Evolutionary conservation across 148 eudicot species (phyloP), one percentile per base, ranked within the genome.

Genomic region (Amaranthus palmeri): DNA sequence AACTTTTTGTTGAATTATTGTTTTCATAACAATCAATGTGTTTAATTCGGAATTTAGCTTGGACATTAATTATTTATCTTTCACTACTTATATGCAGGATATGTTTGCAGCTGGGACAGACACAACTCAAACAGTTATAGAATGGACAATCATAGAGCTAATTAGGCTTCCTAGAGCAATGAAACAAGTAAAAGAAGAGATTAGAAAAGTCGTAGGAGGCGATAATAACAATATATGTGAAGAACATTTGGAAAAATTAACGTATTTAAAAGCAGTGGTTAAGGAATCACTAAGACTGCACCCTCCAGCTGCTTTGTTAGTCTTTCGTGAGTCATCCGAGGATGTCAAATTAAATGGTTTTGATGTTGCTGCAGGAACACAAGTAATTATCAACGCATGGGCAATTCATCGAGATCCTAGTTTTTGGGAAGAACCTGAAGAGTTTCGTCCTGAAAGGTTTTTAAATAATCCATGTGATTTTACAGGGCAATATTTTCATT

Each of bases 371-470:
- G 70, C 77, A 0, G 66, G 54, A 4, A 84, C 87, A 52, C 67
- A 6, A 12, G 78, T 79, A 2, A 41, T 82, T 2, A 65, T 71
- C 50, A 84, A 84, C 65, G 85, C 65, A 6, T 67, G 73, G 56
- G 81, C 85, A 5, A 68, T 84, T 12, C 79, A 72, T 11, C 67
- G 70, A 46, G 85, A 84, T 50, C 78, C 83, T 2, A 14, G 5
- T 0, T 13, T 9, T 4, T 81, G 85, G 87, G 76, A 68, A 12
- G 62, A 53, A 0, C 81, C 79, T 0, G 69, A 81, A 2, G 81
- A 70, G 71, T 84, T 79, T 44, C 4, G 4, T 10, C 87, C 87
- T 7, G 78, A 81, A 70, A 84, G 87, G 75, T 84, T 81, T 49
- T 10, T 72, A 48, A 51, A 56, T 14, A 55, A 42, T 15, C 11